Percentiles rank a stretch among this genome's conserved stretches.
Evolutionary conservation across 2,329 filamentous ascomycete genomes (phyloP).

Genomic region (Sordariomycetes sp.): DNA sequence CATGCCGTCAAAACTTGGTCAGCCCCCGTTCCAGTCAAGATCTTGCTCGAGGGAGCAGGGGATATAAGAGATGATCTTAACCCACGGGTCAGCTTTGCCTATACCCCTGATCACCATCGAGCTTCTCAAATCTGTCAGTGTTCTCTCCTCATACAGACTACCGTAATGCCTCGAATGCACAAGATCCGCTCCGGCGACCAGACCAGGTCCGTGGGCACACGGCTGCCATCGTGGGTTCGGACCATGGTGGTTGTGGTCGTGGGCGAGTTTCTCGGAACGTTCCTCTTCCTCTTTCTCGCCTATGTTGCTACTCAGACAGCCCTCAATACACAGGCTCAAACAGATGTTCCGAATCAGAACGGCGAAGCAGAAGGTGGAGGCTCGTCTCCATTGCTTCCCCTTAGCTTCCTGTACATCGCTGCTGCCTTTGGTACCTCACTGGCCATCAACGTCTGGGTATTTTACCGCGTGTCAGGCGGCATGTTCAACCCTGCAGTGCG

Average conservation of each 20-base stretch:
- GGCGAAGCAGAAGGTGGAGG: background rate
- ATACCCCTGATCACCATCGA: too few relatives aligned
- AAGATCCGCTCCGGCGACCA: too few relatives aligned
- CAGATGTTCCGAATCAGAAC: slow-evolving; percentile 7
- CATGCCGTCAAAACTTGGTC: too few relatives aligned
- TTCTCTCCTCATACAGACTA: too few relatives aligned
- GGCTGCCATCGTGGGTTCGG: background rate
- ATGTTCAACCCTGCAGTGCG: slow-evolving; percentile 42
- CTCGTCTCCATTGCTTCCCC: slow-evolving; percentile 16
- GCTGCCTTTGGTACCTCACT: slow-evolving; percentile 40
- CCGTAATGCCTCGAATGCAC: too few relatives aligned
- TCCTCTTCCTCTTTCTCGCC: slow-evolving; percentile 38
- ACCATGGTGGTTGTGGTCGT: slow-evolving; percentile 24
- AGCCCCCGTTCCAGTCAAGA: too few relatives aligned
- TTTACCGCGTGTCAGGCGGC: slow-evolving; percentile 43
- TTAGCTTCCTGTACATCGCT: slow-evolving; percentile 39
- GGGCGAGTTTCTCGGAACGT: slow-evolving; percentile 43
- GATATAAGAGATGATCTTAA: too few relatives aligned
- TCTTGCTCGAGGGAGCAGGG: too few relatives aligned
- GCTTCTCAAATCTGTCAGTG: too few relatives aligned
- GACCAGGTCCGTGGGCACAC: background rate
- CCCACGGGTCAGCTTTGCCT: too few relatives aligned
- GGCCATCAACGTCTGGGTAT: slow-evolving; percentile 46
- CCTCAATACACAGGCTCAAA: slow-evolving; percentile 16
- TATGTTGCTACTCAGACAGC: slow-evolving; percentile 29